Conservation (phyloP, 805 yeast genomes). For the Wickerhamomyces chambardii region DNA sequence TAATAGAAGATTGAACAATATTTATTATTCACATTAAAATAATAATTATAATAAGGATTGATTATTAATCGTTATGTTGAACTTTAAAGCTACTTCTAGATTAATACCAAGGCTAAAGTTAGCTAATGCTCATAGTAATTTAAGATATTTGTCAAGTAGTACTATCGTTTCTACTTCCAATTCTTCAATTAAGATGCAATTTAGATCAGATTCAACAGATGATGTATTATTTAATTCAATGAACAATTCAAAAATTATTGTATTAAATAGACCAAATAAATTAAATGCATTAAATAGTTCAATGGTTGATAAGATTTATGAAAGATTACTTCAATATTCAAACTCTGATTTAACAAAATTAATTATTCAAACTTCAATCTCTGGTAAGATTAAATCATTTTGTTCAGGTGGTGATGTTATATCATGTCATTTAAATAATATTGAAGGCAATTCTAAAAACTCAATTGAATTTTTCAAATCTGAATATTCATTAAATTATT, state of each 20-base stretch:
- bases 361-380: constrained; percentile 58
- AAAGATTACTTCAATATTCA: constrained; percentile 70
- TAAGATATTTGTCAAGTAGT: too few relatives aligned
- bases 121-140: too few relatives aligned
- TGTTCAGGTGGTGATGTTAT: constrained; percentile 98
- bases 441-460: constrained; percentile 31
- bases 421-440: constrained; percentile 56
- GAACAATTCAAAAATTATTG: constrained; percentile 62
- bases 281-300: constrained; percentile 75
- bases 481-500: constrained; percentile 77
- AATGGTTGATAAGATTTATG: constrained; percentile 67
- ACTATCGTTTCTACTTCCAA: too few relatives aligned
- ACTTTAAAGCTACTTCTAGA: too few relatives aligned
- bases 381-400: constrained; percentile 50
- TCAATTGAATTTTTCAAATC: constrained; percentile 62
- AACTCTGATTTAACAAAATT: constrained; percentile 58
- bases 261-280: constrained; percentile 73
- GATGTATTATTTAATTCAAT: constrained; percentile 59
- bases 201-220: background rate
- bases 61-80: too few relatives aligned
- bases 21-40: too few relatives aligned
- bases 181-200: too few relatives aligned
- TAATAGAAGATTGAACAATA: too few relatives aligned
- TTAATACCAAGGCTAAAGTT: too few relatives aligned
- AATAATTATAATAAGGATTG: too few relatives aligned